A percentile compares a stretch with the other conserved stretches of the same genome.
phyloP scores from a whole-genome alignment of 306 rosid genomes.

The Vigna angularis region DNA sequence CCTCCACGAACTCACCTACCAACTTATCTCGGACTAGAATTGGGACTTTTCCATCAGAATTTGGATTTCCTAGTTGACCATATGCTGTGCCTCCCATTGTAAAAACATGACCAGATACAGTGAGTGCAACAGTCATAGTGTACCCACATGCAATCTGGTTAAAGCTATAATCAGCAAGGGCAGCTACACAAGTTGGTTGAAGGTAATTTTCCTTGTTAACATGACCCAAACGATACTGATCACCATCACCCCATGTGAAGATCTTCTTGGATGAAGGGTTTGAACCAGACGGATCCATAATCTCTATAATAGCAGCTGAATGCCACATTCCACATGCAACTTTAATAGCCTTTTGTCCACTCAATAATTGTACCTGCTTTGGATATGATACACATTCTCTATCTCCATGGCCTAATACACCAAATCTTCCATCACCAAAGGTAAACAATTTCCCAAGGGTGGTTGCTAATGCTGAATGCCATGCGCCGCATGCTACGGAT shows the following conservation, averaged over 20 bases:
- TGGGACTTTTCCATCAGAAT: constrained; percentile 78
- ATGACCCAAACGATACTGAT: constrained; percentile 88
- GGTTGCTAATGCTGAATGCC: constrained; percentile 92
- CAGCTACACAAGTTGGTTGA: constrained; percentile 82
- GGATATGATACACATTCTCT: constrained; percentile 70
- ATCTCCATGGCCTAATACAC: constrained; percentile 95
- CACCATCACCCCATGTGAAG: constrained; percentile 99
- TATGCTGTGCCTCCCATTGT: constrained; percentile 76
- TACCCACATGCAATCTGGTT: constrained; percentile 90
- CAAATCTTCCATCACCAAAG: constrained; percentile 93
- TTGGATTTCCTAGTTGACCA: constrained; percentile 94
- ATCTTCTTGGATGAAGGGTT: constrained; percentile 65
- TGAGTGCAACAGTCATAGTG: constrained; percentile 84
- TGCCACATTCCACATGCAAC: constrained; percentile 99
- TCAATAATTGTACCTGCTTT: constrained; percentile 74
- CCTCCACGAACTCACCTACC: constrained; percentile 91
- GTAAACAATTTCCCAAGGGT: constrained; percentile 82
- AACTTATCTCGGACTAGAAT: constrained; percentile 79
- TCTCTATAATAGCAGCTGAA: constrained; percentile 95
- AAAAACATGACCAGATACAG: constrained; percentile 91
- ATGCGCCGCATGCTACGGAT: constrained; percentile 87
- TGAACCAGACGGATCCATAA: constrained; percentile 56
- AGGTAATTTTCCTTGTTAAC: constrained; percentile 79
- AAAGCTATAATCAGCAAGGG: constrained; percentile 84
- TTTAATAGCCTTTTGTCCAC: constrained; percentile 73